Base-by-base conservation (phyloP, 2,329 filamentous ascomycete genomes). In the Corinectria fuckeliana region DNA sequence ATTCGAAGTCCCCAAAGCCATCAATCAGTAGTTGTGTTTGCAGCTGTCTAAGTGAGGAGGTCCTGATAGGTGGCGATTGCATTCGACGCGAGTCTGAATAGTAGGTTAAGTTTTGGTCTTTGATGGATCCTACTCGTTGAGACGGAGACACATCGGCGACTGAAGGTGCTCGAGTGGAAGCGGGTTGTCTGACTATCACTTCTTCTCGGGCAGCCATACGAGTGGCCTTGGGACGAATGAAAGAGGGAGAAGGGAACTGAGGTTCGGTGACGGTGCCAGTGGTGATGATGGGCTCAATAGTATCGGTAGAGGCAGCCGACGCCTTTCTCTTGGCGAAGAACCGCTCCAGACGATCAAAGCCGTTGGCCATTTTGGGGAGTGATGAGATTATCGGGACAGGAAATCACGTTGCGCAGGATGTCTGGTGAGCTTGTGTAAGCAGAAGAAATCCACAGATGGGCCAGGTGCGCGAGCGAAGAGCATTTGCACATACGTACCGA, bases 171-270 rank as follows among this genome's bases (percentile, higher is more conserved):
- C 73, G 70, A 38, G 64, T 58, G 30, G 42, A 45, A 26, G 64
- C 48, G 21, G 70, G 64, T 44, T 75, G 71, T 28, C 72, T 69
- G 16, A 70, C 62, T 28, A 72, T 71, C 16, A 75, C 65, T 67
- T 83, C 83, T 47, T 86, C 81, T 47, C 85, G 79, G n/a, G 85
- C 84, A 45, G 80, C 74, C 85, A 88, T 87, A 21, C 82, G 79
- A 54, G 76, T 78, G 14, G 80, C 77, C 34, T 78, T 86, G 23
- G 85, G 85, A 44, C 82, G 78, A 61, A 88, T 83, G 64, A 85
- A 88, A 1, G 82, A 83, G 6, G 82, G 79, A 18, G 77, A 77
- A 4, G 82, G 82, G 61, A 85, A 85, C 49, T 76, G 72, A 50
- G 75, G 76, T 50, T 71, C 75, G 21, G 69, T 50, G 8, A 70